A percentile compares a stretch with the other conserved stretches of the same genome.
Evolutionary conservation across 2,329 filamentous ascomycete genomes (phyloP).

Genomic region (Aureobasidium subglaciale): DNA sequence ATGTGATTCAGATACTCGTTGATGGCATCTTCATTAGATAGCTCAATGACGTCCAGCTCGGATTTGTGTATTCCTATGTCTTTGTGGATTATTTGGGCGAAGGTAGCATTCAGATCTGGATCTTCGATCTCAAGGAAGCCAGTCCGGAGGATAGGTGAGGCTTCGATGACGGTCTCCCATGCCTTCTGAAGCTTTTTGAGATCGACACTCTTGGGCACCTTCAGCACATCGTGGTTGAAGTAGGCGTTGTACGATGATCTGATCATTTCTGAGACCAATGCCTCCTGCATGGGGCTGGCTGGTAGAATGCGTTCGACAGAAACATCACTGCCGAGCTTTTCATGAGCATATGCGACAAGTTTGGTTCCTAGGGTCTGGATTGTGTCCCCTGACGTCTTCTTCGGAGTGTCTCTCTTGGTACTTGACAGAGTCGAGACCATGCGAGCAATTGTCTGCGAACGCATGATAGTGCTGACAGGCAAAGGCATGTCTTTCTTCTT

Average conservation of each 20-base stretch:
- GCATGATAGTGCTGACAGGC: conserved; percentile 71
- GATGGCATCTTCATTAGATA: conserved; percentile 14
- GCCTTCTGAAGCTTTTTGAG: conserved; percentile 50
- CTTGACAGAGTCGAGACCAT: conserved; percentile 40
- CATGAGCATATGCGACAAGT: conserved; percentile 14
- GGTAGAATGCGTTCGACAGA: conserved; percentile 57
- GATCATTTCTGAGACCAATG: conserved; percentile 76
- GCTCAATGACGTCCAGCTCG: conserved; percentile 29
- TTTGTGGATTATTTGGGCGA: conserved; percentile 50
- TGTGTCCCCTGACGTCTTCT: background rate
- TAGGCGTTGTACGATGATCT: conserved; percentile 67
- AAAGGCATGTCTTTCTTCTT: conserved; percentile 54
- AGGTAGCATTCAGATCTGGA: conserved; percentile 47
- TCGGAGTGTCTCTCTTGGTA: conserved; percentile 2
- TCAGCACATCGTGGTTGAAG: conserved; percentile 76
- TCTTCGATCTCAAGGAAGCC: conserved; percentile 62
- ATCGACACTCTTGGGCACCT: conserved; percentile 51
- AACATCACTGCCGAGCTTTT: conserved; percentile 17
- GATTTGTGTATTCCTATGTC: conserved; percentile 18
- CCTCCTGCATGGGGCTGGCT: conserved; percentile 76
- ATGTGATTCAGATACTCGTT: conserved; percentile 26
- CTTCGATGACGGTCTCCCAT: conserved; percentile 53
- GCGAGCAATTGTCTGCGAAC: conserved; percentile 56
- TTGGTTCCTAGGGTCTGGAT: background rate
- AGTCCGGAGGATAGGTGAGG: conserved; percentile 68